These are phyloP conservation scores for Pichia heedii DNA, from an alignment of 805 yeast species.

Conservation along the genomic window DNA sequence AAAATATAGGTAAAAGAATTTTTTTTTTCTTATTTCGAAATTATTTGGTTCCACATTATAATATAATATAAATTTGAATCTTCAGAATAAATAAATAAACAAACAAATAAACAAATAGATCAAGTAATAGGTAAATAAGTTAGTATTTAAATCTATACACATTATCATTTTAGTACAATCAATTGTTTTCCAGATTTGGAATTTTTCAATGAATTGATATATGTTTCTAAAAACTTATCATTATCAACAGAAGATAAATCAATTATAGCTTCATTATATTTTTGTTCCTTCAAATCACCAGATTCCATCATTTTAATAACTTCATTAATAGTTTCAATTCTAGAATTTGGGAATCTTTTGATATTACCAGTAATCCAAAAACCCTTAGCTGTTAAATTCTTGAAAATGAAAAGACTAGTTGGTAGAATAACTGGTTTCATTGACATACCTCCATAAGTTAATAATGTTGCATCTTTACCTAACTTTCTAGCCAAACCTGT, in stretches of 20 bases:
- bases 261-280: constrained; percentile 32
- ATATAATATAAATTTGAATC: no score
- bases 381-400: constrained; percentile 76
- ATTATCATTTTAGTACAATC: constrained; percentile 19
- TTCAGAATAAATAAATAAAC: no score
- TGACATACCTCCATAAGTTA: constrained; percentile 98
- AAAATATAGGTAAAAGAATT: no score
- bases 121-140: neutral
- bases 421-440: constrained; percentile 91
- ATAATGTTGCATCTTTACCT: constrained; percentile 61
- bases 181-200: constrained; percentile 38
- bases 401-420: constrained; percentile 82
- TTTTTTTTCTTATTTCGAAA: no score
- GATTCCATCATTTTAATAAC: constrained; percentile 49
- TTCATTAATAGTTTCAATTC: constrained; percentile 44
- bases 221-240: constrained; percentile 33
- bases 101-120: no score
- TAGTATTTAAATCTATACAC: neutral
- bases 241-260: constrained; percentile 27
- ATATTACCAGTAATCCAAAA: constrained; percentile 83
- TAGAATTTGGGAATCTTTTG: constrained; percentile 49
- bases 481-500: constrained; percentile 79
- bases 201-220: constrained; percentile 35
- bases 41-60: no score
- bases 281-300: constrained; percentile 45